Percentiles rank a stretch among this genome's conserved stretches.
Evolutionary conservation across 306 rosid genomes (phyloP).

Genomic region (Sechiopsis laciniata): DNA sequence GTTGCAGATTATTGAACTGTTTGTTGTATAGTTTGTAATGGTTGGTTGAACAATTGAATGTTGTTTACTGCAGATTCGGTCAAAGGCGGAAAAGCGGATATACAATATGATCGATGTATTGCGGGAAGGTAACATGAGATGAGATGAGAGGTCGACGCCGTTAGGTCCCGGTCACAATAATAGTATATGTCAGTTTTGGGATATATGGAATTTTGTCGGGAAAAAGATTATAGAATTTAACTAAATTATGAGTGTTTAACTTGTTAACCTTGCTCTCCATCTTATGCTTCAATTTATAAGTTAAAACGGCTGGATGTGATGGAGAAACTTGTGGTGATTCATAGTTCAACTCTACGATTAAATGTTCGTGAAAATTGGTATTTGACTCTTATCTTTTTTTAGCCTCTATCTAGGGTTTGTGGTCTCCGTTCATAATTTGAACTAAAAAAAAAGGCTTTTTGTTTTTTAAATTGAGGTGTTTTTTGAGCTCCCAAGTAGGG

Average conservation of each 20-base stretch:
- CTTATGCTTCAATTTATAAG: slow-evolving; percentile 1
- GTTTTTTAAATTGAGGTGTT: too few relatives aligned
- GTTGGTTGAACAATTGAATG: not conserved
- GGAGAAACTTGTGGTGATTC: not conserved
- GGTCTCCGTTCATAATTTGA: too few relatives aligned
- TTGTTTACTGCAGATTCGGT: slow-evolving; percentile 42
- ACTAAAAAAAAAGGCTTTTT: too few relatives aligned
- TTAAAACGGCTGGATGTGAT: not conserved
- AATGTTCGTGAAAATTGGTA: too few relatives aligned
- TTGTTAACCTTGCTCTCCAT: not conserved
- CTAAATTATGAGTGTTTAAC: not conserved
- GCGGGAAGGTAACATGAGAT: slow-evolving; percentile 74
- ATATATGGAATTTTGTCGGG: not conserved
- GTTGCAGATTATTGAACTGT: too few relatives aligned
- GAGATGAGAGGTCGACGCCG: not conserved
- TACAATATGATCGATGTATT: slow-evolving; percentile 78
- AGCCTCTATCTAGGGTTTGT: too few relatives aligned
- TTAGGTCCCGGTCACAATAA: not conserved
- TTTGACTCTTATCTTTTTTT: too few relatives aligned
- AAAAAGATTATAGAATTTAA: slow-evolving; percentile 1
- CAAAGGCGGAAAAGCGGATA: slow-evolving; percentile 48
- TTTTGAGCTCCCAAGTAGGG: too few relatives aligned
- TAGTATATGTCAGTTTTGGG: not conserved
- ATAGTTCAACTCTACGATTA: not conserved
- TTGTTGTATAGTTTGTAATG: not conserved